These are phyloP conservation scores for Hordeum marinum DNA, from an alignment of 176 grass and related monocot genomes.

Conservation along the genomic window DNA sequence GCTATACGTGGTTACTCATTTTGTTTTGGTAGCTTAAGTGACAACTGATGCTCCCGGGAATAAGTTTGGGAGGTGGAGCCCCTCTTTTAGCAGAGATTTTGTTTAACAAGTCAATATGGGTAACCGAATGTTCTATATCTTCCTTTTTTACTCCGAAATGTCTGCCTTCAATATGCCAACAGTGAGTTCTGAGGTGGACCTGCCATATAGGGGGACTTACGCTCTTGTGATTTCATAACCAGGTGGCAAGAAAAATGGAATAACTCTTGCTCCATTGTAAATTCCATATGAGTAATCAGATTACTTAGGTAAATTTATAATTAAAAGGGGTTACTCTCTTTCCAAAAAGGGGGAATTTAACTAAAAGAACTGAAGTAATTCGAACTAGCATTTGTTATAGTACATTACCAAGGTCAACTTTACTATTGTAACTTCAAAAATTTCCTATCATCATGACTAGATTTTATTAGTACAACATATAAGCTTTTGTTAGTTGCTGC, in stretches of 20 bases:
- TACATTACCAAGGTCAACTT: background rate
- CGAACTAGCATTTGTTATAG: background rate
- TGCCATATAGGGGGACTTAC: background rate
- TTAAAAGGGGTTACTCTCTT: background rate
- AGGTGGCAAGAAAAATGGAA: background rate
- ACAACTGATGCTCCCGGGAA: background rate
- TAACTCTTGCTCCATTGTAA: background rate
- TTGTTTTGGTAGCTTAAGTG: background rate
- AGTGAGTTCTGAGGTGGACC: background rate
- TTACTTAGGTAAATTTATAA: background rate
- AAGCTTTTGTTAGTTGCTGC: background rate
- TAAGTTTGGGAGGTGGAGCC: background rate
- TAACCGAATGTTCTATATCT: background rate
- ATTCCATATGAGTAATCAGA: background rate
- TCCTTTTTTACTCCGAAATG: background rate
- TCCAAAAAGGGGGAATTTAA: background rate
- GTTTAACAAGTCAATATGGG: background rate
- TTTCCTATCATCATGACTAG: background rate
- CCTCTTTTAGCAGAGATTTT: background rate
- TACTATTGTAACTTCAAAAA: background rate
- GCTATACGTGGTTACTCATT: background rate
- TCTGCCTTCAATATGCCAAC: too few relatives aligned
- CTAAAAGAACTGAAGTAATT: background rate
- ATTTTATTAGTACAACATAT: background rate
- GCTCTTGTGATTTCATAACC: background rate